Conservation (phyloP, 805 yeast species). For the Nakazawaea sp. region DNA sequence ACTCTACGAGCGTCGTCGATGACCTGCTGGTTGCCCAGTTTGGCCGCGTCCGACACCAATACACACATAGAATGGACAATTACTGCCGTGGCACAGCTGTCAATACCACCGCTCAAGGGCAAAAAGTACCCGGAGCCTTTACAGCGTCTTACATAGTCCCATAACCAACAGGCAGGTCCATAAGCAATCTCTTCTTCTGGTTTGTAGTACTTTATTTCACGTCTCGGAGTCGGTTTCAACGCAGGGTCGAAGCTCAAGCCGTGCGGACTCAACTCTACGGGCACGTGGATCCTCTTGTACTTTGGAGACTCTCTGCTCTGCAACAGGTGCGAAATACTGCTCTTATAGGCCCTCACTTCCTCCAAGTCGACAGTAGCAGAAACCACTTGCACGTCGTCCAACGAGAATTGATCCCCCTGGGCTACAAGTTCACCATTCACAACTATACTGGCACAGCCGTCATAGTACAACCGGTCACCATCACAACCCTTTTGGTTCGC, state of each 20-base stretch:
- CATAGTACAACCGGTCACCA: constrained; percentile 94
- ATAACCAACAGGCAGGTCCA: constrained; percentile 99
- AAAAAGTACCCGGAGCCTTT: constrained; percentile 86
- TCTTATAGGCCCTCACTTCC: constrained; percentile 80
- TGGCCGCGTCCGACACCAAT: constrained; percentile 65
- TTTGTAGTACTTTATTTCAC: constrained; percentile 52
- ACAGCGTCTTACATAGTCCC: constrained; percentile 95
- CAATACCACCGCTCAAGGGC: constrained; percentile 96
- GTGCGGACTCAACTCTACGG: constrained; percentile 60
- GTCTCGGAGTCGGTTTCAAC: constrained; percentile 48
- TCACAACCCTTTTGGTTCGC: constrained; percentile 97
- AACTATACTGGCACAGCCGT: constrained; percentile 93
- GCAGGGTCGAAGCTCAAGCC: constrained; percentile 52
- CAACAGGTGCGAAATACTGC: constrained; percentile 63
- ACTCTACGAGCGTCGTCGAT: constrained; percentile 66
- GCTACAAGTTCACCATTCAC: constrained; percentile 90
- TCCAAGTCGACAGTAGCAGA: constrained; percentile 93
- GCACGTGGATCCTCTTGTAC: constrained; percentile 53
- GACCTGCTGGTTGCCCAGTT: constrained; percentile 68
- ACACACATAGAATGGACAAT: constrained; percentile 94
- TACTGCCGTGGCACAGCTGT: constrained; percentile 94
- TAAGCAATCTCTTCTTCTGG: constrained; percentile 97
- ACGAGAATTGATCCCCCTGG: constrained; percentile 86
- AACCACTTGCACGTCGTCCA: constrained; percentile 89
- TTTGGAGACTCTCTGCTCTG: constrained; percentile 45